Conservation (phyloP, 805 yeast species). For the Wickerhamomyces bovis region DNA sequence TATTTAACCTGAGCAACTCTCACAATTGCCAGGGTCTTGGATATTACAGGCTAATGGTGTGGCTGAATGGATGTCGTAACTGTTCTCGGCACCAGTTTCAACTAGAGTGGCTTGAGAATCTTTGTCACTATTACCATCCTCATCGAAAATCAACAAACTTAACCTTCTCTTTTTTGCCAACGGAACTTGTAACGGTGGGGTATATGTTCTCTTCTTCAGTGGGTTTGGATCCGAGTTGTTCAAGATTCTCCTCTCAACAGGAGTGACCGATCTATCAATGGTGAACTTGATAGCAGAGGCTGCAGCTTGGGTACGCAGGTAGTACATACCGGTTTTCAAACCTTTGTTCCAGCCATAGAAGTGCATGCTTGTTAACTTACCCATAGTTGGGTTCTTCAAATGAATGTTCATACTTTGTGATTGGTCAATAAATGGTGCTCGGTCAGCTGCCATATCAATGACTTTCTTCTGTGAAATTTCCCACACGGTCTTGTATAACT, state of each 20-base stretch:
- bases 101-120: background rate
- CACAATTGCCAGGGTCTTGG: slow-evolving; percentile 25
- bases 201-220: slow-evolving; percentile 7
- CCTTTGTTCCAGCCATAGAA: slow-evolving; percentile 99
- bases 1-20: slow-evolving; percentile 31
- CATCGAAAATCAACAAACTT: background rate
- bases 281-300: slow-evolving; percentile 94
- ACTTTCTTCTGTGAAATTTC: slow-evolving; percentile 82
- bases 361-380: slow-evolving; percentile 95
- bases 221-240: background rate
- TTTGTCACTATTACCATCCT: background rate
- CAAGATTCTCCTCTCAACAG: slow-evolving; percentile 2
- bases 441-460: slow-evolving; percentile 69
- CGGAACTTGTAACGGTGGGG: slow-evolving; percentile 1
- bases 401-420: slow-evolving; percentile 91
- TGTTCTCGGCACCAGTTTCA: background rate
- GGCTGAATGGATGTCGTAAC: slow-evolving; percentile 12
- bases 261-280: slow-evolving; percentile 44
- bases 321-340: slow-evolving; percentile 97
- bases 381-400: slow-evolving; percentile 87
- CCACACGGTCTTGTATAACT: slow-evolving; percentile 78
- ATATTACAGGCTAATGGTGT: slow-evolving; percentile 17
- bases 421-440: slow-evolving; percentile 89
- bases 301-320: slow-evolving; percentile 95
- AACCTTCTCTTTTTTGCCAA: background rate